These are phyloP conservation scores for Hypoxylon trugodes DNA, from an alignment of 495 filamentous ascomycete genomes.

Conservation along the genomic window DNA sequence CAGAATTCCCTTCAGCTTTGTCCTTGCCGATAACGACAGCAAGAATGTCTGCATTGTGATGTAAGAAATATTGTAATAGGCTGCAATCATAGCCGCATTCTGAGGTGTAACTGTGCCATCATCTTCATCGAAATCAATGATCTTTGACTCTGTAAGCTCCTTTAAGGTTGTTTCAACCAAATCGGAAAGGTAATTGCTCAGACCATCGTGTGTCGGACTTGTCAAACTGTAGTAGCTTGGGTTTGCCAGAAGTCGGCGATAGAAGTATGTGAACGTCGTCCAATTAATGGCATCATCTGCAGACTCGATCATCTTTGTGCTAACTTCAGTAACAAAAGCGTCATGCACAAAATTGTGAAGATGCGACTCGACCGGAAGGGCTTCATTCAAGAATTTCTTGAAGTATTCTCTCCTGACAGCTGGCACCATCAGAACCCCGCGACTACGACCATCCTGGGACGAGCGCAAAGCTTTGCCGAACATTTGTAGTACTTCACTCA, in stretches of 20 bases:
- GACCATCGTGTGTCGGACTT: slow-evolving; percentile 88
- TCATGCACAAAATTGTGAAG: slow-evolving; percentile 91
- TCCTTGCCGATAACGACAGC: slow-evolving; percentile 87
- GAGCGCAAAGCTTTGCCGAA: slow-evolving; percentile 90
- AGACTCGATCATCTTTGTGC: slow-evolving; percentile 89
- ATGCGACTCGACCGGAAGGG: slow-evolving; percentile 93
- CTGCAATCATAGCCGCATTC: slow-evolving; percentile 96
- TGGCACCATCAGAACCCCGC: slow-evolving; percentile 93
- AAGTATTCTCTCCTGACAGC: slow-evolving; percentile 96
- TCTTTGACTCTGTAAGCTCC: slow-evolving; percentile 91
- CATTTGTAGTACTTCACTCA: slow-evolving; percentile 99
- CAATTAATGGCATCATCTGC: slow-evolving; percentile 98
- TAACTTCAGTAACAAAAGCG: slow-evolving; percentile 96
- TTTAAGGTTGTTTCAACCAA: slow-evolving; percentile 92
- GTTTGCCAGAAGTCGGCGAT: slow-evolving; percentile 94
- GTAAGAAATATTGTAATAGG: slow-evolving; percentile 99
- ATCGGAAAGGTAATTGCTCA: slow-evolving; percentile 94
- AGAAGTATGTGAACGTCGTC: slow-evolving; percentile 99
- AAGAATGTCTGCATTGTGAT: slow-evolving; percentile 99
- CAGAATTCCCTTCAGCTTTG: slow-evolving; percentile 93
- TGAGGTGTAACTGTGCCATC: slow-evolving; percentile 89
- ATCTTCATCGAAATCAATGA: slow-evolving; percentile 96
- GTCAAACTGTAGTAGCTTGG: slow-evolving; percentile 94
- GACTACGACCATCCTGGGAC: slow-evolving; percentile 77
- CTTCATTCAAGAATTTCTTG: slow-evolving; percentile 98